Evolutionary conservation across 1,139 yeast species (phyloP).

Genomic region (Arxiozyma slooffiae): DNA sequence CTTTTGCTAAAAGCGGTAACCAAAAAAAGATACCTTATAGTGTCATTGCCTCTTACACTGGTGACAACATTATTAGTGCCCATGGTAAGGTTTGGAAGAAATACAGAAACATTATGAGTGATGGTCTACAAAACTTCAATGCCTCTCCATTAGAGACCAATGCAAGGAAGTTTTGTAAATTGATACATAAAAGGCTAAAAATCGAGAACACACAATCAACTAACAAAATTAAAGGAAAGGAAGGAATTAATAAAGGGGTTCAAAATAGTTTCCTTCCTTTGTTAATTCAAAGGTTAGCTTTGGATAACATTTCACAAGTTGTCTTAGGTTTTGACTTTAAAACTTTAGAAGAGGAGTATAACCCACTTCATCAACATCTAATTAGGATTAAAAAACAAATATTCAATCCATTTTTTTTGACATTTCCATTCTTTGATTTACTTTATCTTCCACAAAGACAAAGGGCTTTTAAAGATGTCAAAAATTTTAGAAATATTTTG

Average conservation of each 20-base stretch:
- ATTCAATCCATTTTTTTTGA: constrained; percentile 46
- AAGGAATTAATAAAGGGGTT: constrained; percentile 22
- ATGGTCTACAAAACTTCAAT: constrained; percentile 46
- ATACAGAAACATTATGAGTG: constrained; percentile 40
- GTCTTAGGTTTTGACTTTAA: constrained; percentile 43
- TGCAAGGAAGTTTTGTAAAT: constrained; percentile 25
- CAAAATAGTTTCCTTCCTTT: constrained; percentile 19
- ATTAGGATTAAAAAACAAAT: constrained; percentile 44
- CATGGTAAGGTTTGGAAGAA: constrained; percentile 47
- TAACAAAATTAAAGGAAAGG: background rate
- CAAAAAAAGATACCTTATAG: constrained; percentile 51
- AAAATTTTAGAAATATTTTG: constrained; percentile 35
- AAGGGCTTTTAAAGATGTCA: constrained; percentile 39
- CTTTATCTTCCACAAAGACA: constrained; percentile 43
- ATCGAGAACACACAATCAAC: background rate
- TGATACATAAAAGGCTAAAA: constrained; percentile 20
- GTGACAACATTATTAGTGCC: constrained; percentile 54
- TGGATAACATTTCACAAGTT: constrained; percentile 45
- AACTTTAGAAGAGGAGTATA: constrained; percentile 28
- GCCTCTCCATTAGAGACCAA: constrained; percentile 32
- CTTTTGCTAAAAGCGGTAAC: constrained; percentile 52
- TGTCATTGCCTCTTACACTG: constrained; percentile 47
- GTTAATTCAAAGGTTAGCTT: constrained; percentile 38
- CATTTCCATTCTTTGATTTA: constrained; percentile 45
- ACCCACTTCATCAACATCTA: constrained; percentile 35